phyloP scores from a whole-genome alignment of 1,284 basidiomycete genomes.

The Heliocybe sulcata region DNA sequence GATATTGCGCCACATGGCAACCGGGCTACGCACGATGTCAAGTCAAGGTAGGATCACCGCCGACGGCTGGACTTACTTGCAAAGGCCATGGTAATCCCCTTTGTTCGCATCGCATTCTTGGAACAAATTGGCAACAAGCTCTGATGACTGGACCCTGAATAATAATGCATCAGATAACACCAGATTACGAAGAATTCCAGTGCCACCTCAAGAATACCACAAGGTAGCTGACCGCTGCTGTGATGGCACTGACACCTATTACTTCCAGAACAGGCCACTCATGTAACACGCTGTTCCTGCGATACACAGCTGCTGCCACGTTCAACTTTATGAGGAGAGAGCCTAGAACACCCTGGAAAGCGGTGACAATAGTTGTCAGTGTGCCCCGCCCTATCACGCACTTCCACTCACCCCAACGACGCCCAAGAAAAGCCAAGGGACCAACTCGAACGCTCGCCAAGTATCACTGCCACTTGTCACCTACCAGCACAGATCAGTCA shows the following conservation, averaged over 20 bases:
- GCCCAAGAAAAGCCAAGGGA: constrained; percentile 58
- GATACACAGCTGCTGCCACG: constrained; percentile 52
- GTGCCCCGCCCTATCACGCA: too few species aligned
- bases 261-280: constrained; percentile 65
- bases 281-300: constrained; percentile 46
- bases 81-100: constrained; percentile 64
- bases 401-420: constrained; percentile 44
- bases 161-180: not conserved
- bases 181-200: not conserved
- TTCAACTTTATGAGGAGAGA: constrained; percentile 61
- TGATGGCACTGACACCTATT: constrained; percentile 51
- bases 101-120: constrained; percentile 62
- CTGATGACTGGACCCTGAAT: constrained; percentile 58
- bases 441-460: constrained; percentile 68
- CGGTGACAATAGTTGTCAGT: not conserved
- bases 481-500: constrained; percentile 17
- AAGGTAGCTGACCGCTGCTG: constrained; percentile 61
- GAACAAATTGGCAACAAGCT: constrained; percentile 66
- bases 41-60: constrained; percentile 1
- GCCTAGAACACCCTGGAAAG: constrained; percentile 50
- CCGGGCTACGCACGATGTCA: constrained; percentile 32
- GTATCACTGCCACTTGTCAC: constrained; percentile 52
- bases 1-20: constrained; percentile 57
- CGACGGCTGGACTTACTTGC: constrained; percentile 46
- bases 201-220: constrained; percentile 44